Conservation (phyloP, 352 stramenopile species). For the Phytophthora syringae region DNA sequence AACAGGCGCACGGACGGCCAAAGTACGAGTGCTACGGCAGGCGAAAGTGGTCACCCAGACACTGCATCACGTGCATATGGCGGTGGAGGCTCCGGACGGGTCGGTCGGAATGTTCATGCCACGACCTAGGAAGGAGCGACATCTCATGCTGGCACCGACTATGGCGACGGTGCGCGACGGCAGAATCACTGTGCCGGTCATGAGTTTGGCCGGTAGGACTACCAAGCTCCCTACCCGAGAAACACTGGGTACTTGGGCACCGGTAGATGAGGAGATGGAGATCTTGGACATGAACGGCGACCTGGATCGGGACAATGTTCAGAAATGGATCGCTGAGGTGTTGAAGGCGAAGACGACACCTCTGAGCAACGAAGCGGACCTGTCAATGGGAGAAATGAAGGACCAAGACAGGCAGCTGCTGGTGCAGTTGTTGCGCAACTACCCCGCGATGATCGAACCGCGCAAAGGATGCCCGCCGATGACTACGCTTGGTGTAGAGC, state of each 20-base stretch:
- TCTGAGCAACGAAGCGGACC: background rate
- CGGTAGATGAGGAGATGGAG: background rate
- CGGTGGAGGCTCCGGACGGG: constrained; percentile 1
- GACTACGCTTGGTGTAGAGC: background rate
- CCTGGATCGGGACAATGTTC: background rate
- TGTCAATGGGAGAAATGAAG: background rate
- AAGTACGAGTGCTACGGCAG: background rate
- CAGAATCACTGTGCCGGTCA: background rate
- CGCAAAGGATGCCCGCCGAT: no score
- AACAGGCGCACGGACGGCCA: background rate
- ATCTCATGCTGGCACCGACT: background rate
- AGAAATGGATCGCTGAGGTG: background rate
- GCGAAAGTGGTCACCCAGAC: background rate
- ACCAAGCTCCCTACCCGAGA: background rate
- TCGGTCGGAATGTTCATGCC: constrained; percentile 1
- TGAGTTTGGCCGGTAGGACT: background rate
- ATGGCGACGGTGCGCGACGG: background rate
- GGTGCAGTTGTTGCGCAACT: background rate
- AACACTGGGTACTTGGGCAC: background rate
- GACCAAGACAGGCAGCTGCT: background rate
- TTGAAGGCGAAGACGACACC: background rate
- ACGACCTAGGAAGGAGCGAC: background rate
- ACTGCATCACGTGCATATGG: background rate
- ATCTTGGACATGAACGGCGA: background rate
- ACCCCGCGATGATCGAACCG: background rate